Evolutionary conservation across 2,329 filamentous ascomycete species (phyloP).

Genomic region (Penicillium psychrosexuale): DNA sequence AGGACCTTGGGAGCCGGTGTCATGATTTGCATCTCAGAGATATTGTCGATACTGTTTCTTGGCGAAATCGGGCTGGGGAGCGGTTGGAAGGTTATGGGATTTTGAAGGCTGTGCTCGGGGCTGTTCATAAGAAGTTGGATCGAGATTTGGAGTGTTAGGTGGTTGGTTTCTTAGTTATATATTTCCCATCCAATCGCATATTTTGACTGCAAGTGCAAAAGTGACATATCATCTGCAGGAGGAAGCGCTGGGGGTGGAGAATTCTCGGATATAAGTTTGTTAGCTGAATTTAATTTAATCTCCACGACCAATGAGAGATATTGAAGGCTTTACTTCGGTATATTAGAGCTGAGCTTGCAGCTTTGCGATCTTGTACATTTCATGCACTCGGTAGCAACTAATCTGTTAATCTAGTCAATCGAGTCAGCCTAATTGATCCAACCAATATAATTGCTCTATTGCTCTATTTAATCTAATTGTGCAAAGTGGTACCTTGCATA

Average conservation of each 20-base stretch:
- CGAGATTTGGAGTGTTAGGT: too few relatives aligned
- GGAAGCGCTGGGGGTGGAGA: slow-evolving; percentile 17
- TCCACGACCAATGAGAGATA: not conserved
- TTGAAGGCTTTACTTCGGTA: not conserved
- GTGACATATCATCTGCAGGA: not conserved
- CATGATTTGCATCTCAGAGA: slow-evolving; percentile 58
- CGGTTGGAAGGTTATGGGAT: slow-evolving; percentile 66
- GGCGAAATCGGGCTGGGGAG: slow-evolving; percentile 51
- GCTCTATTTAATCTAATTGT: not conserved
- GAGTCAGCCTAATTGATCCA: not conserved
- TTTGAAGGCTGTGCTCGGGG: slow-evolving; percentile 77
- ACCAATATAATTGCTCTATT: not conserved
- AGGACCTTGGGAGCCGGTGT: slow-evolving; percentile 59
- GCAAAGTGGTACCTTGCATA: slow-evolving; percentile 15
- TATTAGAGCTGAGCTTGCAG: not conserved
- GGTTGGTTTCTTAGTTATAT: too few relatives aligned
- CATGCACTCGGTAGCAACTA: too few relatives aligned
- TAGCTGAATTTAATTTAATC: not conserved
- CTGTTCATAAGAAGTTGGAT: slow-evolving; percentile 57
- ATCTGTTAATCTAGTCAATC: too few relatives aligned
- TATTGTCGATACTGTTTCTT: slow-evolving; percentile 89
- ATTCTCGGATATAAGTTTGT: not conserved
- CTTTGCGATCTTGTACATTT: too few relatives aligned
- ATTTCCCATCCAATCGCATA: not conserved
- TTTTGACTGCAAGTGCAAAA: not conserved